phyloP scores from a whole-genome alignment of 495 filamentous ascomycete species.

The Tetracladium setigerum region DNA sequence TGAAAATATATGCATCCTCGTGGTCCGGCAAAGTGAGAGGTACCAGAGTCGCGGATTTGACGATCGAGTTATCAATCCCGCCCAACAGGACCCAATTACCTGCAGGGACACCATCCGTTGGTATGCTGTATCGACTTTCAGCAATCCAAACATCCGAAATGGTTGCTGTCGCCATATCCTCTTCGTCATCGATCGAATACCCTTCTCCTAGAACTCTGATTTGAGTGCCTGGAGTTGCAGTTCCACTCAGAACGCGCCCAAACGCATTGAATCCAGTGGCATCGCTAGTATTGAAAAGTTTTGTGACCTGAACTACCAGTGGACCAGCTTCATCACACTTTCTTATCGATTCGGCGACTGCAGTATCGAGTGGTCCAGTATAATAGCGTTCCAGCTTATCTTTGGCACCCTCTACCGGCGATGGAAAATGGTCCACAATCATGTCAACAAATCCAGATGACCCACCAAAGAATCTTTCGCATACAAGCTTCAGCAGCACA shows the following conservation, averaged over 20 bases:
- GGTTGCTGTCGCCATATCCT: slow-evolving; percentile 91
- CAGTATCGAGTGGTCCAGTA: slow-evolving; percentile 88
- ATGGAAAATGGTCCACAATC: slow-evolving; percentile 85
- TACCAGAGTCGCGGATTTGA: slow-evolving; percentile 96
- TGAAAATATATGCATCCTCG: slow-evolving; percentile 92
- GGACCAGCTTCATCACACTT: slow-evolving; percentile 85
- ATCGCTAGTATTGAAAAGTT: slow-evolving; percentile 82
- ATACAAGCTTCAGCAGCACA: slow-evolving; percentile 80
- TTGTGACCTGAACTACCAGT: slow-evolving; percentile 82
- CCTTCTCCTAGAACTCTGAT: slow-evolving; percentile 92
- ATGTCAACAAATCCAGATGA: slow-evolving; percentile 92
- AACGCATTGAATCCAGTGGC: slow-evolving; percentile 83
- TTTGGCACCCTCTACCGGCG: slow-evolving; percentile 71
- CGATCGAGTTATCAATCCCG: slow-evolving; percentile 95
- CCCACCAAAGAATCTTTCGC: slow-evolving; percentile 90
- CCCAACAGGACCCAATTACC: slow-evolving; percentile 91
- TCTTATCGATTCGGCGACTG: slow-evolving; percentile 70
- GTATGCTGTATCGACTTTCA: slow-evolving; percentile 89
- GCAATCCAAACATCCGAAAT: slow-evolving; percentile 86
- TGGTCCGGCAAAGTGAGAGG: slow-evolving; percentile 70
- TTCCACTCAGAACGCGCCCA: slow-evolving; percentile 90
- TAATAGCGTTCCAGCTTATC: slow-evolving; percentile 78
- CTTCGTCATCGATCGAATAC: slow-evolving; percentile 94
- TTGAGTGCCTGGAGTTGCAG: slow-evolving; percentile 69
- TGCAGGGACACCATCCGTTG: slow-evolving; percentile 84